phyloP scores from a whole-genome alignment of 2,329 filamentous ascomycete species.

The Immersiporthe knoxdaviesiana region DNA sequence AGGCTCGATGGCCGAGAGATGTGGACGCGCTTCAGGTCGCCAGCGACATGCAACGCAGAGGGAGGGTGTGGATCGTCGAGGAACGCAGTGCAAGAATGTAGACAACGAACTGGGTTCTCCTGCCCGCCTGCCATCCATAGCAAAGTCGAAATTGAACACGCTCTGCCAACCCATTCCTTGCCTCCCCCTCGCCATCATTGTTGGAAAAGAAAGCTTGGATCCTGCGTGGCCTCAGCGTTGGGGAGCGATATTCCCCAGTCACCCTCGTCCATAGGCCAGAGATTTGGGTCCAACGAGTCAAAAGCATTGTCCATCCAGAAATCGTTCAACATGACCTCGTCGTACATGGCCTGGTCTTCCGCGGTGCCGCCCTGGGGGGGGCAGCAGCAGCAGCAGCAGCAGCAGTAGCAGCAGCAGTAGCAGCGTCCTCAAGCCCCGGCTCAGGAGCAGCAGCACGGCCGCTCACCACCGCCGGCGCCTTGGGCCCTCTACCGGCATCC shows the following conservation, averaged over 20 bases:
- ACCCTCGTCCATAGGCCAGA: constrained; percentile 31
- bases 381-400: too few relatives aligned
- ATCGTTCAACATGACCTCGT: constrained; percentile 28
- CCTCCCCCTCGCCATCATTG: not conserved
- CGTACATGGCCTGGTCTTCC: constrained; percentile 13
- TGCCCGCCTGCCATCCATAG: not conserved
- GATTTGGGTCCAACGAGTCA: constrained; percentile 29
- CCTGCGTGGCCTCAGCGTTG: not conserved
- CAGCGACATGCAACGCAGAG: not conserved
- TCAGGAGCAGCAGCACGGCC: constrained; percentile 7
- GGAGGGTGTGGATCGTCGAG: not conserved
- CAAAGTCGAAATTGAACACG: not conserved
- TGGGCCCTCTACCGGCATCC: not conserved
- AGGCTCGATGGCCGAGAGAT: not conserved
- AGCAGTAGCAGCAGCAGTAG: too few relatives aligned
- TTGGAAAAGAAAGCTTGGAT: not conserved
- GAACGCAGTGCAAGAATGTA: not conserved
- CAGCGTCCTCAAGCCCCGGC: constrained; percentile 8
- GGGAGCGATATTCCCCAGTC: constrained; percentile 21
- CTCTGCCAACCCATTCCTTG: not conserved
- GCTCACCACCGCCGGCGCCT: not conserved
- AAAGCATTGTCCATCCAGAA: constrained; percentile 32
- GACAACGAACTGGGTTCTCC: too few relatives aligned
- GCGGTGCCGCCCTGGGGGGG: not conserved
- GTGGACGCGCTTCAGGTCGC: not conserved